Conservation (phyloP, 345 rosid species). For the Anacardium occidentale region DNA sequence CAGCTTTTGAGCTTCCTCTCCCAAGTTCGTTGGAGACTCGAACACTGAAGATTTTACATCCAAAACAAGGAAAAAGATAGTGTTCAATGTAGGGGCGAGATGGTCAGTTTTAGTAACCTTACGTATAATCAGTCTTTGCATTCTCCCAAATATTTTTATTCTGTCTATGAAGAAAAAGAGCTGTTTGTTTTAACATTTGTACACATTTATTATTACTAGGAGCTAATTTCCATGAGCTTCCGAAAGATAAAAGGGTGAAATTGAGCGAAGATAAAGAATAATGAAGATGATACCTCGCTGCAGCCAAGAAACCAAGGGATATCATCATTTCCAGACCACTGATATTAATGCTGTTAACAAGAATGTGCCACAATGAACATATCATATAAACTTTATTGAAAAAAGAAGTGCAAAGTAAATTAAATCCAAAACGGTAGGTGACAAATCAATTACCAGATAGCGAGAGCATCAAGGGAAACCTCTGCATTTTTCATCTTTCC, state of each 20-base stretch:
- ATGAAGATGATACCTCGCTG: slow-evolving; percentile 49
- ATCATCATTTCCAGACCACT: slow-evolving; percentile 85
- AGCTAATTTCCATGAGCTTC: too few relatives aligned
- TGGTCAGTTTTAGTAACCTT: too few relatives aligned
- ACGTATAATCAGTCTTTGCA: too few relatives aligned
- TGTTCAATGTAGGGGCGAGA: too few relatives aligned
- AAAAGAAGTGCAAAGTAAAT: background rate
- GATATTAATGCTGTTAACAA: slow-evolving; percentile 55
- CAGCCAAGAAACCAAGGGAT: slow-evolving; percentile 73
- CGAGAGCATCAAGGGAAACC: slow-evolving; percentile 72
- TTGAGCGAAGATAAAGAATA: too few relatives aligned
- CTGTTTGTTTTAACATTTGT: too few relatives aligned
- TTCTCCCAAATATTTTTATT: too few relatives aligned
- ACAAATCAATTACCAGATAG: slow-evolving; percentile 57
- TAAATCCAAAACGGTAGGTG: background rate
- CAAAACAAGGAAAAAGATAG: background rate
- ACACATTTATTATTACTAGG: too few relatives aligned
- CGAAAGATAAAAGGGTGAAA: too few relatives aligned
- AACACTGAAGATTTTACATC: slow-evolving; percentile 41
- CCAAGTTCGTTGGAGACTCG: slow-evolving; percentile 88
- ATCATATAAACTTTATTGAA: background rate
- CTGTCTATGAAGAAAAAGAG: too few relatives aligned
- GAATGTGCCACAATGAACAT: background rate
- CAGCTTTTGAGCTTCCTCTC: slow-evolving; percentile 52
- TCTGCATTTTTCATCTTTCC: slow-evolving; percentile 69